Conservation (phyloP, 768 basidiomycete species). For the Hemileccinum rubropunctum region DNA sequence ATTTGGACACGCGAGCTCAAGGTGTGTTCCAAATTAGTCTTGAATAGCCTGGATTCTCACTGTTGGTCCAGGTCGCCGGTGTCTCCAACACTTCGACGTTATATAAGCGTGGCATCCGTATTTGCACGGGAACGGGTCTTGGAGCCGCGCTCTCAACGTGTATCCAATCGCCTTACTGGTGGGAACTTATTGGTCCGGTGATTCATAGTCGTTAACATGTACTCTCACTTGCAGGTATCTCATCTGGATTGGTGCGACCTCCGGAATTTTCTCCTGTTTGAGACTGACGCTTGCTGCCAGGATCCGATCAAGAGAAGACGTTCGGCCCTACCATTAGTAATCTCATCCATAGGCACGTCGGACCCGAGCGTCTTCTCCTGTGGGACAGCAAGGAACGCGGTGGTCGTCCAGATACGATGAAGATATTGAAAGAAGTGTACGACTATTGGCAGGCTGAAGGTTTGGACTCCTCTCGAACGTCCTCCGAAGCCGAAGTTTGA, state of each 20-base stretch:
- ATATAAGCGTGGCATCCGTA: constrained; percentile 77
- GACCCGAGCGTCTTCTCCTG: constrained; percentile 67
- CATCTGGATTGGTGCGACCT: constrained; percentile 65
- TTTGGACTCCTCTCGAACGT: constrained; percentile 16
- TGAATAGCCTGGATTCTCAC: constrained; percentile 4
- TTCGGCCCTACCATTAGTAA: constrained; percentile 79
- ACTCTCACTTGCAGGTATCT: constrained; percentile 50
- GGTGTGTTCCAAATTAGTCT: constrained; percentile 35
- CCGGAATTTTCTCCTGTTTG: not conserved
- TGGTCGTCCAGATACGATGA: constrained; percentile 76
- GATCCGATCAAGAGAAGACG: constrained; percentile 80
- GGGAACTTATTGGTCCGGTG: constrained; percentile 15
- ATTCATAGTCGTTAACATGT: not conserved
- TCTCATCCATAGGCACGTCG: constrained; percentile 68
- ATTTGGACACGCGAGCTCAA: constrained; percentile 82
- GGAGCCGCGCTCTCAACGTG: constrained; percentile 78
- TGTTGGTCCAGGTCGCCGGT: constrained; percentile 58
- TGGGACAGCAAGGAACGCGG: constrained; percentile 78
- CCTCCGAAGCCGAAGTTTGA: not conserved
- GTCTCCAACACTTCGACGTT: constrained; percentile 77
- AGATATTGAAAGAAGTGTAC: constrained; percentile 67
- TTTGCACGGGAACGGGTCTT: constrained; percentile 81
- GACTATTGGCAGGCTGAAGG: constrained; percentile 71
- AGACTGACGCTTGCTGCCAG: constrained; percentile 32
- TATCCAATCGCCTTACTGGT: constrained; percentile 75